Evolutionary conservation across 2,329 filamentous ascomycete genomes (phyloP), one percentile per base, ranked within the genome.

Genomic region (Alternaria sp.): DNA sequence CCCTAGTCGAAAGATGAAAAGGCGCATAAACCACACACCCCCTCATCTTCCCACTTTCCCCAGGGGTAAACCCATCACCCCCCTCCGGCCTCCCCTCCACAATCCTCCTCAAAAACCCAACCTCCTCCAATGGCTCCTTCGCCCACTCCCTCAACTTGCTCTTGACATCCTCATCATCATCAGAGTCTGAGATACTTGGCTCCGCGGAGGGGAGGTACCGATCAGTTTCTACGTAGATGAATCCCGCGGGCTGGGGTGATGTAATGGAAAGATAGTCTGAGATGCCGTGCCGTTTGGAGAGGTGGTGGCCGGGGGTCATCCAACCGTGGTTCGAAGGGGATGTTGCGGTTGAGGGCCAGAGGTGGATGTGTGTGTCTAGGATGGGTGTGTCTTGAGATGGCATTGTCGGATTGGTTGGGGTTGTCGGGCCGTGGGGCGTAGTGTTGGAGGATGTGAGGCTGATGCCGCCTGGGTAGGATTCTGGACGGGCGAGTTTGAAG

Each of bases 301-400:
- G 84, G 5, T 88, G 84, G 60, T 76, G 69, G 18, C 63, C 58
- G 6, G 87, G 82, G 4, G 79, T 85, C 81, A 88, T 87, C 94
- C 93, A 97, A 61, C 87, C 82, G 66, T 96, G 87, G 43, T 87
- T 86, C 58, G 85, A 76, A 56, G 91, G 76, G 72, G 95, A 79
- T 3, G 78, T 77, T 50, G 82, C 91, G 57, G 87, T 86, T 49
- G 84, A 80, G 47, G 93, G 92, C 84, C 89, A 97, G 75, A 97
- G 89, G 82, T 97, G 94, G 81, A 97, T 91, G 84, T 97, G 95
- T 43, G 93, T 91, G 84, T 97, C 94, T 80, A 97, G 88, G 75
- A 97, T 41, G 37, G 37, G 37, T 41, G 3, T 90, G 26, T 66
- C 67, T 44, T 62, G 66, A 4, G 69, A 65, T 14, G 74, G 47